phyloP scores from a whole-genome alignment of 768 basidiomycete species.

The Calocera cornea region DNA sequence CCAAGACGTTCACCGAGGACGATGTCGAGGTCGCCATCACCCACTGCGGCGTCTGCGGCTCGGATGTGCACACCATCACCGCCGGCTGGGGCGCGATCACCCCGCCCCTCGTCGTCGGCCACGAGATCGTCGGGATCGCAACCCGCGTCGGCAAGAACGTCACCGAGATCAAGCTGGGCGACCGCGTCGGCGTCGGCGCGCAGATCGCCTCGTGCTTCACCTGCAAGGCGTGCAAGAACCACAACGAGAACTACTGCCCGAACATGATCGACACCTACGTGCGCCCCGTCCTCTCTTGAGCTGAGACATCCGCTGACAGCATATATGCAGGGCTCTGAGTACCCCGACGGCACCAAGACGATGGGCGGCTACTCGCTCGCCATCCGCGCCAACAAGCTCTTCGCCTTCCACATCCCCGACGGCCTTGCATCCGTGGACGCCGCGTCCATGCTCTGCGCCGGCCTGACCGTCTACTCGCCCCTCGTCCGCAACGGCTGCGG shows the following conservation, averaged over 20 bases:
- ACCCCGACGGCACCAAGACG: background rate
- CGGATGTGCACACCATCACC: conserved; percentile 3
- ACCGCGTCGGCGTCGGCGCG: conserved; percentile 27
- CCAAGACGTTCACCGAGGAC: background rate
- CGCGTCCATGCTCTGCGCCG: conserved; percentile 31
- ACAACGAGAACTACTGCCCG: conserved; percentile 4
- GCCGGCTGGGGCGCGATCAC: background rate
- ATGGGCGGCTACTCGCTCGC: conserved; percentile 25
- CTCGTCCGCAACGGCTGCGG: conserved; percentile 25
- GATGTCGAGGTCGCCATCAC: conserved; percentile 6
- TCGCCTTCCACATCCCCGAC: conserved; percentile 29
- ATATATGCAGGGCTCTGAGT: background rate
- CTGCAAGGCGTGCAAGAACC: conserved; percentile 4
- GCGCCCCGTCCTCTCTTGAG: conserved; percentile 19
- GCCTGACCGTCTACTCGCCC: conserved; percentile 28
- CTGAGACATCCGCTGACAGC: background rate
- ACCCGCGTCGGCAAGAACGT: conserved; percentile 24
- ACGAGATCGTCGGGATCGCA: conserved; percentile 22
- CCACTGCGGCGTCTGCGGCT: conserved; percentile 7
- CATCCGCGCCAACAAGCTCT: conserved; percentile 28
- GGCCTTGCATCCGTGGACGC: conserved; percentile 25
- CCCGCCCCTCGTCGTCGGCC: background rate
- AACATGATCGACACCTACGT: conserved; percentile 1
- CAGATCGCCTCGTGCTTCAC: conserved; percentile 23
- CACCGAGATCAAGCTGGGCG: conserved; percentile 27